Base-by-base conservation (phyloP, 1,284 basidiomycete species). In the Trametes sp. region DNA sequence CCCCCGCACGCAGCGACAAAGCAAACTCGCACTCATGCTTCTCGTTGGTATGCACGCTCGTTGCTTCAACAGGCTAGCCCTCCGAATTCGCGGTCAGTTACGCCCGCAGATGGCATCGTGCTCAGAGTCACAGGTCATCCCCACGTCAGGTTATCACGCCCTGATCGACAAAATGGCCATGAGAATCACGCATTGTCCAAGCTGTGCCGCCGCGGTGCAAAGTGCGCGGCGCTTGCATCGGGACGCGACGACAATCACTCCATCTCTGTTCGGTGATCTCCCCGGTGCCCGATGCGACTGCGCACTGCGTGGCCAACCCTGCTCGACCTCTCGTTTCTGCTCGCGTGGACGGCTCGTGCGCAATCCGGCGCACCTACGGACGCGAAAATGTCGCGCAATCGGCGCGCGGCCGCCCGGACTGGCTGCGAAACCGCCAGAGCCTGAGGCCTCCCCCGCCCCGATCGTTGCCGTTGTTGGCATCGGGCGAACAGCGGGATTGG, bases 261-360 rank as follows among this genome's bases (percentile, higher is more conserved):
- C 28, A 49, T 48, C 45, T 29, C 48, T 49, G 28, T 49, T 49
- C 48, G 48, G 24, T 49, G 48, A 49, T 49, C 42, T 45, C 23
- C 23, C 42, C 42, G 42, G 19, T 8, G 4, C 29, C 28, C 28
- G 19, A n/a, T 48, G 38, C 38, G 38, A 41, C 38, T 41, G 38
- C 38, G 38, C 38, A 41, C 16, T 41, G 38, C 38, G 16, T 19
- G 38, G 38, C 38, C 2, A 8, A 41, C 13, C 14, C 38, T n/a
- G 5, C 7, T 23, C 10, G 42, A 9, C 23, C 42, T 45, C 24
- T 23, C 23, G n/a, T 23, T 9, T 1, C 3, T 45, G 42, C 42
- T n/a, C 21, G 9, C 16, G 16, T 45, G 7, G 11, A 6, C 14
- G 14, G 38, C 14, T 33, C 31, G 6, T 41, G 38, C 19, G 16